Base-by-base conservation (phyloP, 345 rosid species). In the Murraya koenigii region DNA sequence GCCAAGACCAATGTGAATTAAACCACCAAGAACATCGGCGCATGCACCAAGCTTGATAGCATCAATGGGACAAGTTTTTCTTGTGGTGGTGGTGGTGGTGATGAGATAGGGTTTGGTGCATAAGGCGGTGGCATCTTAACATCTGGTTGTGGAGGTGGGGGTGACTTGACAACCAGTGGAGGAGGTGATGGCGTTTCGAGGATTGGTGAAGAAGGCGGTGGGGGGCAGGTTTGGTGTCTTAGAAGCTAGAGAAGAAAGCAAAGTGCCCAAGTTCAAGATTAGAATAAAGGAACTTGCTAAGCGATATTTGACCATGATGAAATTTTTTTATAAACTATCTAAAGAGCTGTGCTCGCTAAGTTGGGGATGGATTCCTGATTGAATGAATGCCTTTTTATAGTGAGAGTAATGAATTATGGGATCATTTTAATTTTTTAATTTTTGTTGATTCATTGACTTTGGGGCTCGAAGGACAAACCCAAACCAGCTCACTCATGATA, bases 11-110 rank as follows among this genome's bases (percentile, higher is more conserved):
- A 36, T 36, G 38, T 36, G 38, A 6, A 36, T 36, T 36, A 36
- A 36, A 20, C 98, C 98, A 5, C 97, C 94, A 13, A 95, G 75
- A 6, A 95, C 90, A 80, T 95, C 98, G 71, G 93, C 98, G 74
- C 98, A 95, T 1, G 94, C 94, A 4, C 89, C 90, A 9, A 95
- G 83, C 88, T 36, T 36, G 38, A 36, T 3, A 36, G 38, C 38
- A 36, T 36, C 38, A 36, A 36, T 36, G 38, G 38, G 38, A 36
- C 98, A 94, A 3, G 97, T 94, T 77, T n/a, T n/a, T n/a, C 85
- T 32, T 0, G 19, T 1, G 75, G 60, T 22, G 69, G 82, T 17
- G 54, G 54, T 8, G 54, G 54, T 8, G 54, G 15, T 10, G 38
- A n/a, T n/a, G 22, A 49, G 4, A n/a, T n/a, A 68, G 75, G 44